Conservation (phyloP, 1,139 yeast species). For the Eremothecium gossypii region DNA sequence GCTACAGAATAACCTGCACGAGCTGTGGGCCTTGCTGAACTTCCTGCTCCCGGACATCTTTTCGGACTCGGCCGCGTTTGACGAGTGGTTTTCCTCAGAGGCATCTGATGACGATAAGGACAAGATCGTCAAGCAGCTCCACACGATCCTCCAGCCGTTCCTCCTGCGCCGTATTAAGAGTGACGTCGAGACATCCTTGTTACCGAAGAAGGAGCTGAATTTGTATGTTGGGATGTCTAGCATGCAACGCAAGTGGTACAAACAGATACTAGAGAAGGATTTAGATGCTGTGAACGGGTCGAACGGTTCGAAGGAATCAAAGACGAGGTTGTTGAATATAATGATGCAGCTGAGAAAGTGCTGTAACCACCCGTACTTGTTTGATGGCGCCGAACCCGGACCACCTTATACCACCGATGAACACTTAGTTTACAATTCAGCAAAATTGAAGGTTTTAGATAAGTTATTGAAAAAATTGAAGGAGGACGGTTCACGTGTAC, state of each 20-base stretch:
- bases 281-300: conserved; percentile 80
- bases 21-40: conserved; percentile 71
- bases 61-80: conserved; percentile 64
- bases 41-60: conserved; percentile 71
- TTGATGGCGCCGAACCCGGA: conserved; percentile 84
- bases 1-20: conserved; percentile 67
- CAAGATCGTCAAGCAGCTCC: conserved; percentile 73
- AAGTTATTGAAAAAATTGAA: conserved; percentile 52
- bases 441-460: conserved; percentile 65
- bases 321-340: conserved; percentile 63
- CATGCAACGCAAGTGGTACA: conserved; percentile 73
- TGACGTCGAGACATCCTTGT: conserved; percentile 67
- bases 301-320: conserved; percentile 63
- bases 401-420: conserved; percentile 82
- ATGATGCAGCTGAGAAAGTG: conserved; percentile 81
- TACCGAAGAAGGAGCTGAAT: conserved; percentile 67
- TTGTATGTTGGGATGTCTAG: conserved; percentile 66
- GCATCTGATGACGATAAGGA: conserved; percentile 41
- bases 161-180: conserved; percentile 65
- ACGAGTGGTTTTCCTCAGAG: conserved; percentile 54
- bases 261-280: conserved; percentile 65
- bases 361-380: conserved; percentile 74
- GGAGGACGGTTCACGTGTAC: conserved; percentile 63
- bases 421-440: conserved; percentile 63
- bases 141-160: conserved; percentile 76